Conservation (phyloP, 306 rosid species). For the Vigna trinervia region DNA sequence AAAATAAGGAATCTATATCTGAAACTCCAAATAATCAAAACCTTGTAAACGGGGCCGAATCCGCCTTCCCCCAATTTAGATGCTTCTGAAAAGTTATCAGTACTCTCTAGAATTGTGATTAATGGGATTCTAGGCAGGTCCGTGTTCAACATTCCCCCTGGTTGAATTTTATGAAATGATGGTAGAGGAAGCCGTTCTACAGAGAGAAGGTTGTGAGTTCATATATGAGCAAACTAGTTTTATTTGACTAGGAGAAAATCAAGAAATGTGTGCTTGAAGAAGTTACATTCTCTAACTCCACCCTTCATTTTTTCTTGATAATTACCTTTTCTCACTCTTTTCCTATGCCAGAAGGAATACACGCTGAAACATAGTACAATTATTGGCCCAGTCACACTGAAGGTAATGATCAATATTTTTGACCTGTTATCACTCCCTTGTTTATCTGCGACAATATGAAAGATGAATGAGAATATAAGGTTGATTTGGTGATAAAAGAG, state of each 20-base stretch:
- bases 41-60: slow-evolving; percentile 56
- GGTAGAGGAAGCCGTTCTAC: neutral
- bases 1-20: neutral
- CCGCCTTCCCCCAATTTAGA: slow-evolving; percentile 13
- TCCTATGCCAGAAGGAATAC: neutral
- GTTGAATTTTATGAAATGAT: neutral
- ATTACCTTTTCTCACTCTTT: slow-evolving; percentile 2
- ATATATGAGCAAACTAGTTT: neutral
- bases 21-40: neutral
- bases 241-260: neutral
- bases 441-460: neutral
- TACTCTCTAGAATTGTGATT: slow-evolving; percentile 7
- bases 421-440: neutral
- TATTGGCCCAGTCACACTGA: slow-evolving; percentile 28
- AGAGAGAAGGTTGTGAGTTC: neutral
- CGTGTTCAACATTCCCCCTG: slow-evolving; percentile 1
- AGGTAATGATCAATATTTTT: neutral
- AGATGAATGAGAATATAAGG: neutral
- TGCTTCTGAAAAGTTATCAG: slow-evolving; percentile 9
- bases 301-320: neutral
- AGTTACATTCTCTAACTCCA: too few species aligned
- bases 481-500: too few species aligned
- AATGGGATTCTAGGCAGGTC: slow-evolving; percentile 4
- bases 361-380: neutral
- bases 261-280: too few species aligned